Evolutionary conservation across 1,284 basidiomycete species (phyloP), one percentile per base, ranked within the genome.

Genomic region (Leccinum colubrinum): DNA sequence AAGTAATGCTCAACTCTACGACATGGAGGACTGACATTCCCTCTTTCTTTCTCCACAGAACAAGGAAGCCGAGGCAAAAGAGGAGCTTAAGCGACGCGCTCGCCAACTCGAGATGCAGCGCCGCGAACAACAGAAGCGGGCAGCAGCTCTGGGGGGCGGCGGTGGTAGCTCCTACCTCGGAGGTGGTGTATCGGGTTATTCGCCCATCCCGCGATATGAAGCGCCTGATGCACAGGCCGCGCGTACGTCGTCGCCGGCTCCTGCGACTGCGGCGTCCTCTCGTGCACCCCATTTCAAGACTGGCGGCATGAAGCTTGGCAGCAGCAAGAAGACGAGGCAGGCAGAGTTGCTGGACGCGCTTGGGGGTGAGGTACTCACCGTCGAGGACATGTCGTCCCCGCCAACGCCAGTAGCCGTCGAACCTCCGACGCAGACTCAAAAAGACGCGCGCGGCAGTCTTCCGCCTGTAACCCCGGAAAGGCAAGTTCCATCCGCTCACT

Each of bases 241-340:
- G 1, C 82, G 85, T 30, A 79, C 77, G 0, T 77, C 79, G 0
- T 83, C 87, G 0, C 81, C 86, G 51, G 80, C 22, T 22, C 22
- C 22, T 3, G 22, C 22, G 22, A 22, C 22, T 22, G 22, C 22
- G 22, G 22, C 22, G 22, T 22, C 22, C 22, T 22, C 80, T 69
- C 88, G 84, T 52, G 70, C 84, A 0, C 90, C 93, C 8, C 87
- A 92, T 1, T 98, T 99, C 88, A 98, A 97, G 81, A 89, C 91
- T 58, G 87, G 90, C 37, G 96, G 97, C 35, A 98, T 99, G 97
- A 98, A 98, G 74, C 84, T 99, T 3, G 22, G 22, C n/a, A 96
- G 96, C 41, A 84, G 86, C 69, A 97, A 97, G 80, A 97, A 95
- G 78, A 90, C 89, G 56, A 90, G 90, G 70, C 90, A 93, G 67